These are phyloP conservation scores for Sporothrix mexicana DNA, from an alignment of 2,329 filamentous ascomycete genomes.

Conservation along the genomic window DNA sequence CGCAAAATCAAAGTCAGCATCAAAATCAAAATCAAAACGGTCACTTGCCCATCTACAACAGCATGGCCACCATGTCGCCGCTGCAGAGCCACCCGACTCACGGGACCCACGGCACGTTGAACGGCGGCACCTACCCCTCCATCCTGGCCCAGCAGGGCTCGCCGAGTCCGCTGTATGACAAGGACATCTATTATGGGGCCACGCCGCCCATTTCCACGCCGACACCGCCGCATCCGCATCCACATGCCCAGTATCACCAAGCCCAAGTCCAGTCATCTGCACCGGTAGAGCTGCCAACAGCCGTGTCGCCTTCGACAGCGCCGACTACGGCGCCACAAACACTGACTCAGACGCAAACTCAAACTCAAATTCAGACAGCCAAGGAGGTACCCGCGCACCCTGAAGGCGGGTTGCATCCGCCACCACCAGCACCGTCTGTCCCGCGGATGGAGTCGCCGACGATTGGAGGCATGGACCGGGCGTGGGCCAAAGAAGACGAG, in stretches of 20 bases:
- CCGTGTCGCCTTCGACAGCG: too few species aligned
- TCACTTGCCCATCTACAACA: slow-evolving; percentile 30
- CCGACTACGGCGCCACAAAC: not conserved
- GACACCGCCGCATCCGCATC: slow-evolving; percentile 19
- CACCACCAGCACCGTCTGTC: slow-evolving; percentile 8
- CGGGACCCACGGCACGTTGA: not conserved
- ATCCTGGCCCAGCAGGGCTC: not conserved
- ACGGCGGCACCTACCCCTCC: not conserved
- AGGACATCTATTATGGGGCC: slow-evolving; percentile 26
- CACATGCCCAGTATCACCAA: not conserved
- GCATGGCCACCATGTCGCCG: slow-evolving; percentile 29
- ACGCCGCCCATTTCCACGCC: not conserved
- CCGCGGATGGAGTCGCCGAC: slow-evolving; percentile 28
- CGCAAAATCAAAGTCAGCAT: not conserved
- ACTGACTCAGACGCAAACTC: not conserved
- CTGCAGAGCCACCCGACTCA: slow-evolving; percentile 30
- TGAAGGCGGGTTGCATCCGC: not conserved
- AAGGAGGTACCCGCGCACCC: not conserved
- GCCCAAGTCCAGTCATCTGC: slow-evolving; percentile 32
- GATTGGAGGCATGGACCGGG: slow-evolving; percentile 16
- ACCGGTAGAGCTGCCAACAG: slow-evolving; percentile 46
- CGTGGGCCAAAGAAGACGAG: not conserved
- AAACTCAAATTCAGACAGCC: too few species aligned
- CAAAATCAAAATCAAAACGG: not conserved
- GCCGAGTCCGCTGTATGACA: slow-evolving; percentile 34